Conservation (phyloP, 768 basidiomycete genomes). For the Lactarius akahatsu region DNA sequence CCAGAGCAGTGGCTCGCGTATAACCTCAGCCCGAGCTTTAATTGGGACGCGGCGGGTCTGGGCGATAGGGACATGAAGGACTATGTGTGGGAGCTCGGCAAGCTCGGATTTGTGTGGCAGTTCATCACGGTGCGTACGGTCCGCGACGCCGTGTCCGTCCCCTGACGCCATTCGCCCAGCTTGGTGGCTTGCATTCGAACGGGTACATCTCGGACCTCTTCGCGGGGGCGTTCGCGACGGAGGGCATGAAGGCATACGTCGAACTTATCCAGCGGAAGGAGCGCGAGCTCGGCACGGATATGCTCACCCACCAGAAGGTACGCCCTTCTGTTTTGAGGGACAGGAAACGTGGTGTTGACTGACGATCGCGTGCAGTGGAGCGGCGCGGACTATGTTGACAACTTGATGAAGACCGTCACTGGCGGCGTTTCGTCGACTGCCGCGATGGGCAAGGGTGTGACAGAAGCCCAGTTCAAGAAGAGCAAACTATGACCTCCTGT, state of each 20-base stretch:
- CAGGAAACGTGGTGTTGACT: background rate
- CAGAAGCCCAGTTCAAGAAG: constrained; percentile 80
- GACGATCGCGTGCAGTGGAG: constrained; percentile 66
- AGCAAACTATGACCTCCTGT: constrained; percentile 39
- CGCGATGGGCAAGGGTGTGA: constrained; percentile 99
- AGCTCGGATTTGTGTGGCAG: constrained; percentile 97
- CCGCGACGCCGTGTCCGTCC: background rate
- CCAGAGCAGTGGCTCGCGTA: constrained; percentile 96
- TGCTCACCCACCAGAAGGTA: constrained; percentile 96
- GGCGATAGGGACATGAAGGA: constrained; percentile 79
- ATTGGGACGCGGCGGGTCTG: constrained; percentile 93
- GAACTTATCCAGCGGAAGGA: constrained; percentile 91
- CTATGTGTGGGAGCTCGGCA: constrained; percentile 91
- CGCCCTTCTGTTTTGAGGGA: constrained; percentile 26
- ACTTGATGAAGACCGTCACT: constrained; percentile 91
- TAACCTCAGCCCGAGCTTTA: constrained; percentile 92
- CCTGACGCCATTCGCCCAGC: constrained; percentile 45
- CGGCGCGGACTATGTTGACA: constrained; percentile 91
- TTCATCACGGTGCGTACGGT: constrained; percentile 84
- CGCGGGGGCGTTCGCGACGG: constrained; percentile 82
- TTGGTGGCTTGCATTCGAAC: constrained; percentile 95
- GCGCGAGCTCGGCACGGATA: constrained; percentile 91
- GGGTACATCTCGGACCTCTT: constrained; percentile 95
- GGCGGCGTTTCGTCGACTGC: constrained; percentile 95
- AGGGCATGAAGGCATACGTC: constrained; percentile 99